Conservation (phyloP, 2,329 filamentous ascomycete species). For the Seiridium unicorne region DNA sequence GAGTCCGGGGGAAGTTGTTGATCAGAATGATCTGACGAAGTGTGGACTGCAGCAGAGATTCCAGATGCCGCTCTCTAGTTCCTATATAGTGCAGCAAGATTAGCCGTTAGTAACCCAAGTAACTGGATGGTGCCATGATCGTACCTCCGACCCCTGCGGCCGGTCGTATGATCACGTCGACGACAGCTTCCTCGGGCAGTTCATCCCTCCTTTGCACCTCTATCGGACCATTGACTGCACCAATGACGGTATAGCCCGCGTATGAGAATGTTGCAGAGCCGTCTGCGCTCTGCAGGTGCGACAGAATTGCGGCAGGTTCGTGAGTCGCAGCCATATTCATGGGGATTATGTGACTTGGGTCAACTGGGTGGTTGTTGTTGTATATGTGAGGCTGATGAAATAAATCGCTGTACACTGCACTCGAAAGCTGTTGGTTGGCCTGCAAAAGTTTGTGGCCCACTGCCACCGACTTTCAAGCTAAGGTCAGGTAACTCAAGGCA, state of each 20-base stretch:
- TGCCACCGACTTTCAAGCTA: not conserved
- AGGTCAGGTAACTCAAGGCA: too few species aligned
- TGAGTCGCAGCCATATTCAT: conserved; percentile 37
- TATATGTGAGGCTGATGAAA: not conserved
- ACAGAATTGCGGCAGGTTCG: conserved; percentile 52
- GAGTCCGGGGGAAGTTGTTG: conserved; percentile 71
- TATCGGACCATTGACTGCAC: conserved; percentile 87
- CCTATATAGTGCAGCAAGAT: conserved; percentile 39
- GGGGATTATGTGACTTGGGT: not conserved
- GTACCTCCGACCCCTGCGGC: conserved; percentile 78
- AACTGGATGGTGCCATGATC: conserved; percentile 21
- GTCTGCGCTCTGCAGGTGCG: conserved; percentile 68
- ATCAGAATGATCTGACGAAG: conserved; percentile 73
- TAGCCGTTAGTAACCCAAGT: conserved; percentile 9
- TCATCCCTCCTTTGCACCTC: conserved; percentile 89
- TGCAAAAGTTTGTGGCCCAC: conserved; percentile 4
- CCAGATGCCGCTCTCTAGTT: conserved; percentile 77
- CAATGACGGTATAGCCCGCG: conserved; percentile 76
- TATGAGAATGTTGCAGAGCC: conserved; percentile 77
- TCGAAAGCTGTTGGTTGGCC: not conserved
- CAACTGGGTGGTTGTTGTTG: not conserved
- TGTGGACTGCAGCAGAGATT: conserved; percentile 70
- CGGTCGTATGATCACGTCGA: conserved; percentile 89
- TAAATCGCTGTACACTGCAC: not conserved
- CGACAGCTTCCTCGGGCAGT: conserved; percentile 82